These are phyloP conservation scores for Balakata baccata DNA, from an alignment of 345 rosid genomes.

Conservation along the genomic window DNA sequence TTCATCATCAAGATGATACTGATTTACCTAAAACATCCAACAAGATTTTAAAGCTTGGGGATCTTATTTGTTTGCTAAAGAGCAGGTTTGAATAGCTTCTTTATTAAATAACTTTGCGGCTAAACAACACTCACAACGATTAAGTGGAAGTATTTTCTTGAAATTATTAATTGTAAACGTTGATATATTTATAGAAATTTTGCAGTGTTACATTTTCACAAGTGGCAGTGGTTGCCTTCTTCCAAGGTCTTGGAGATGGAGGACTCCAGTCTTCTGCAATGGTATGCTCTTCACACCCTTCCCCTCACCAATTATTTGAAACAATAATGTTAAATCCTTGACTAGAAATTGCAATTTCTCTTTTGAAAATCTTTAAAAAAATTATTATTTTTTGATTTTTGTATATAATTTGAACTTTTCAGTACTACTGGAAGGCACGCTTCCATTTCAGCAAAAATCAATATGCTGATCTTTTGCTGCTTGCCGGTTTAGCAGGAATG, in stretches of 20 bases:
- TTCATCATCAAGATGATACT: background rate
- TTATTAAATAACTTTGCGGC: background rate
- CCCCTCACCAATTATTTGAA: too few species aligned
- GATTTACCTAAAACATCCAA: constrained; percentile 27
- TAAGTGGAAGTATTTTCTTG: too few species aligned
- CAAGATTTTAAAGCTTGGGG: constrained; percentile 56
- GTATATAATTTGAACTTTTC: constrained; percentile 23
- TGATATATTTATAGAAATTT: too few species aligned
- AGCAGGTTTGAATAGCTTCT: constrained; percentile 64
- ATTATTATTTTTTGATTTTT: too few species aligned
- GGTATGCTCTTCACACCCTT: constrained; percentile 31
- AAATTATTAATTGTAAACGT: too few species aligned
- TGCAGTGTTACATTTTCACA: constrained; percentile 66
- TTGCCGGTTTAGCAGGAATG: constrained; percentile 47
- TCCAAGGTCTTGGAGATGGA: constrained; percentile 62
- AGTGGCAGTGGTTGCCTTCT: constrained; percentile 72
- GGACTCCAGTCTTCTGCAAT: constrained; percentile 53
- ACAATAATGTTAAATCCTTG: too few species aligned
- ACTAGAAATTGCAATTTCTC: too few species aligned
- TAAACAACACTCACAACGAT: too few species aligned
- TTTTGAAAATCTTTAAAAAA: too few species aligned
- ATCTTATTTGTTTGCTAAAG: constrained; percentile 45
- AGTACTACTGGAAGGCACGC: constrained; percentile 87
- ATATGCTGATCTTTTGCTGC: constrained; percentile 70
- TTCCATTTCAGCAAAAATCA: constrained; percentile 75